A percentile compares a stretch with the other conserved stretches of the same genome.
Evolutionary conservation across 768 basidiomycete genomes (phyloP).

Genomic region (Mycena galericulata): DNA sequence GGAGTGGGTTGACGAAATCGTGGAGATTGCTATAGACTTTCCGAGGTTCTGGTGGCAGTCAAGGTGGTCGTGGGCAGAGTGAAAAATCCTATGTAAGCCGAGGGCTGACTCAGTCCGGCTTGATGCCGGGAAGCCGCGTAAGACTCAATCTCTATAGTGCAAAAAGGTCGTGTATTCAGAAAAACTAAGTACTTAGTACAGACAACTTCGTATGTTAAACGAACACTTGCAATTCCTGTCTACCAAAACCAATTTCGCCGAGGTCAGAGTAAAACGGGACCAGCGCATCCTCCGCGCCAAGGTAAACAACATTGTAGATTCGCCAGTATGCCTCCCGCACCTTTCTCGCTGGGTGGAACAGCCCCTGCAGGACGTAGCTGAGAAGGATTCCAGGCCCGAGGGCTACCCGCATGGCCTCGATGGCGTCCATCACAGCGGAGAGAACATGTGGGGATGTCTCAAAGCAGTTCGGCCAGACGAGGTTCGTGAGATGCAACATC

Average conservation of each 20-base stretch:
- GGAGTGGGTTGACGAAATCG: conserved; percentile 72
- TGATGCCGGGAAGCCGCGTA: no score
- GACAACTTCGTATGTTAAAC: no score
- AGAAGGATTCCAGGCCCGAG: conserved; percentile 93
- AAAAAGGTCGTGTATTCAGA: no score
- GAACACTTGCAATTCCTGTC: conserved; percentile 85
- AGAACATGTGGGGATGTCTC: conserved; percentile 98
- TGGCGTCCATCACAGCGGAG: conserved; percentile 95
- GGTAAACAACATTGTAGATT: conserved; percentile 92
- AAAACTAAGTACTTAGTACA: no score
- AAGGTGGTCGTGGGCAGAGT: conserved; percentile 13
- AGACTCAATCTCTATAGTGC: no score
- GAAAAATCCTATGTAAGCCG: conserved; percentile 2
- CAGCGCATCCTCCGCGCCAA: conserved; percentile 90
- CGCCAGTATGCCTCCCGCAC: conserved; percentile 99
- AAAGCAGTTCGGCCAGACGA: conserved; percentile 99
- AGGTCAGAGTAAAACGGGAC: conserved; percentile 96
- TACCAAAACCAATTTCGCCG: conserved; percentile 90
- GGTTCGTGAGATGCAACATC: conserved; percentile 96
- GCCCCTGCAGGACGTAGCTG: conserved; percentile 92
- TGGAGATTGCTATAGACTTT: conserved; percentile 53
- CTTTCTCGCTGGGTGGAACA: conserved; percentile 97
- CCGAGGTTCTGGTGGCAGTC: background rate
- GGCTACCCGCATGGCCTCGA: conserved; percentile 98
- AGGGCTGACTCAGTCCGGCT: no score